Evolutionary conservation across 257 asterid genomes (phyloP).

Genomic region (Leptodermis oblonga): DNA sequence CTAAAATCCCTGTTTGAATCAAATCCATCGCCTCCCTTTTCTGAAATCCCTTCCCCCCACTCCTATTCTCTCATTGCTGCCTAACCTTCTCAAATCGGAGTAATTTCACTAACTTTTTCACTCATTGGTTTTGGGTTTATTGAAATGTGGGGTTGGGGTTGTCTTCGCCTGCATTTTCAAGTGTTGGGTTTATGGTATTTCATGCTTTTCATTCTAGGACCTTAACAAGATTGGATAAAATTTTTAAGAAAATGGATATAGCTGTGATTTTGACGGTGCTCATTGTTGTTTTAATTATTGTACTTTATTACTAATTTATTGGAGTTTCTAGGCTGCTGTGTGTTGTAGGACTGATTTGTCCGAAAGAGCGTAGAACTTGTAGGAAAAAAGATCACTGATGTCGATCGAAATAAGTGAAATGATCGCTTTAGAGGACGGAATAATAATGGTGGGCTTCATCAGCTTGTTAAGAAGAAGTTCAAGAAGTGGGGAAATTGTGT

Average conservation of each 20-base stretch:
- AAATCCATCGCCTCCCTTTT: constrained; percentile 35
- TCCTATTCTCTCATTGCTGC: constrained; percentile 62
- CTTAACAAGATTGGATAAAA: not conserved
- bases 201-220: not conserved
- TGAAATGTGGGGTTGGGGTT: not conserved
- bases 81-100: constrained; percentile 56
- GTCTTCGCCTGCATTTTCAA: not conserved
- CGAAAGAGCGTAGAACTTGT: constrained; percentile 47
- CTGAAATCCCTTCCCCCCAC: constrained; percentile 25
- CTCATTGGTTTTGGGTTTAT: not conserved
- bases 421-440: constrained; percentile 48
- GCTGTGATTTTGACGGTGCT: not conserved
- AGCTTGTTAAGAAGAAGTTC: constrained; percentile 35
- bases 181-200: not conserved
- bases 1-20: constrained; percentile 48
- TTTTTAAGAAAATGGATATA: not conserved
- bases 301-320: not conserved
- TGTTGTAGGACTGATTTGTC: constrained; percentile 40
- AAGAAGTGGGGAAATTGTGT: no score
- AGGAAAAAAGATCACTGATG: constrained; percentile 53
- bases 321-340: constrained; percentile 1
- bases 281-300: not conserved
- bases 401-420: constrained; percentile 55
- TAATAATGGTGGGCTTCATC: constrained; percentile 49
- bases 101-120: constrained; percentile 20